Base-by-base conservation (phyloP, 805 yeast genomes). In the Candida glaebosa region DNA sequence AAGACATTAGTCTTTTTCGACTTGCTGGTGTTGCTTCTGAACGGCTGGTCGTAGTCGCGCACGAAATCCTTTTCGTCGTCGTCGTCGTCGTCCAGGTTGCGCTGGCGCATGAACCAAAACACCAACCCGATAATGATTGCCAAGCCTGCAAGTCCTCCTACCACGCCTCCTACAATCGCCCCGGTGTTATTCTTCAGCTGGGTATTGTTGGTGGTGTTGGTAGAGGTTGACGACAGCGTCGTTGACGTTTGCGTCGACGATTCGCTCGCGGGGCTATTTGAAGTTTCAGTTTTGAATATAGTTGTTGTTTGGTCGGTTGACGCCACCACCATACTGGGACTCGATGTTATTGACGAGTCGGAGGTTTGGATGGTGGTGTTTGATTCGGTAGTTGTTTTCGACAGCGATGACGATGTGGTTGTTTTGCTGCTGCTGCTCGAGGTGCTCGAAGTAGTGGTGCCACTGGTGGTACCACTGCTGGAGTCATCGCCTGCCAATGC, bases 141-240 rank as follows among this genome's bases (percentile, higher is more conserved):
- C 3, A 61, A 31, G 1, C 58, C 75, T 1, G 57, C 67, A 5
- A 68, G 42, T 8, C 74, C 75, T 12, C 75, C 75, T 2, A 69
- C 73, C 1, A 69, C 74, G 6, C 75, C 75, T 12, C 75, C 75
- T 2, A 58, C 73, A 30, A 70, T 69, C 10, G 71, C 57, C 1
- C 68, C 73, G 7, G 57, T 52, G 37, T 63, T 67, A 12, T 52
- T 40, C 30, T 57, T 60, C 22, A 48, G 44, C 6, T 32, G 31
- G 30, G 33, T 35, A 18, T 25, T 26, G 18, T 5, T n/a, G 19
- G 22, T 41, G 10, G 4, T 10, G 18, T 30, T n/a, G 4, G 39
- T 31, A 1, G 41, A 31, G 3, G 41, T 18, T 8, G 43, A 5
- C 18, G 47, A 16, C 22, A 41, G n/a, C 24, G 45, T 38, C 3